Evolutionary conservation across 169 alveolate species (phyloP).

Genomic region (Sarcocystis neurona): DNA sequence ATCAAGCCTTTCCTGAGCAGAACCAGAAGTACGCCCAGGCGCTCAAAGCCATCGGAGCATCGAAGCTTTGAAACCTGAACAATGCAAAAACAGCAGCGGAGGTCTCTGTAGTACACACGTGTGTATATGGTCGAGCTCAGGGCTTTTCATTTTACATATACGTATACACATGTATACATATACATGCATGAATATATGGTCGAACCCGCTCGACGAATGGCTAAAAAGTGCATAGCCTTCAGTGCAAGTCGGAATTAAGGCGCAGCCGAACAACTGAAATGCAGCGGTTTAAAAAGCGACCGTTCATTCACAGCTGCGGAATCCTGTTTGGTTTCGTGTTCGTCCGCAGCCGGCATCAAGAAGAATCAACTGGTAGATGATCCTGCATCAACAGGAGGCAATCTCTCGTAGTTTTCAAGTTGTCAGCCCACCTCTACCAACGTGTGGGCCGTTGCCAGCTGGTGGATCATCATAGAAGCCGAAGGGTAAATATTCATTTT

Average conservation of each 20-base stretch:
- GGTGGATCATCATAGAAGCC: not conserved
- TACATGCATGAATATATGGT: not conserved
- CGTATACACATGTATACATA: not conserved
- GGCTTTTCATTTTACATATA: too few species aligned
- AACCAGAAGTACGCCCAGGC: constrained; percentile 8
- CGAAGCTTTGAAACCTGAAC: not conserved
- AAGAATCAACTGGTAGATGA: not conserved
- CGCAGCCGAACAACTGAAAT: not conserved
- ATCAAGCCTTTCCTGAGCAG: not conserved
- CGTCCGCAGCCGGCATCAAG: too few species aligned
- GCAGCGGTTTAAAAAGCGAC: not conserved
- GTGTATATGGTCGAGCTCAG: not conserved
- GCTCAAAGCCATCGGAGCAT: not conserved
- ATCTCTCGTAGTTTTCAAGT: not conserved
- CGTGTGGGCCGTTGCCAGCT: too few species aligned
- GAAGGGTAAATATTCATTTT: not conserved
- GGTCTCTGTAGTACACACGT: not conserved
- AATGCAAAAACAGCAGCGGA: not conserved
- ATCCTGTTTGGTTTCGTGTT: too few species aligned
- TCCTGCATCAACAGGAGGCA: not conserved
- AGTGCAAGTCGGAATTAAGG: too few species aligned
- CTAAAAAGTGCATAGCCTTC: too few species aligned
- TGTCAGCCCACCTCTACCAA: too few species aligned
- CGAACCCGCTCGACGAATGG: too few species aligned
- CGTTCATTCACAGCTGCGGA: not conserved